phyloP scores from a whole-genome alignment of 2,329 filamentous ascomycete species.

The Sordariomycetes sp. region DNA sequence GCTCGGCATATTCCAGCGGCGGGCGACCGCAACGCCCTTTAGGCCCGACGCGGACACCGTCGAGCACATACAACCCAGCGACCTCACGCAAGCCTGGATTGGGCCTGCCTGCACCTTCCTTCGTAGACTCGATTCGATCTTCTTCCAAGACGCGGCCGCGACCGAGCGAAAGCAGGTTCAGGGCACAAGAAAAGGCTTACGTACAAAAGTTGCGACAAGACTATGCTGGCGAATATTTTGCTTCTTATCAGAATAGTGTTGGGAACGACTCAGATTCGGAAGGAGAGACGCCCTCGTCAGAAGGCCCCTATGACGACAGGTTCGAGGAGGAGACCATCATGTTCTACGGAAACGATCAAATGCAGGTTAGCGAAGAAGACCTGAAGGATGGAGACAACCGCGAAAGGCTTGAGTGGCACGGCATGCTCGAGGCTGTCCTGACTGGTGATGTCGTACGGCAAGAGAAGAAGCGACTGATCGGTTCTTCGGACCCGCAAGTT shows the following conservation, averaged over 20 bases:
- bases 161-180: constrained; percentile 33
- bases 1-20: constrained; percentile 17
- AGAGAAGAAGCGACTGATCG: constrained; percentile 92
- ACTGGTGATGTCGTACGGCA: constrained; percentile 96
- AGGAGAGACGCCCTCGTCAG: constrained; percentile 81
- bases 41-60: constrained; percentile 63
- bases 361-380: constrained; percentile 83
- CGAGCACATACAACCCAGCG: constrained; percentile 70
- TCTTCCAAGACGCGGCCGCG: constrained; percentile 41
- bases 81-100: constrained; percentile 38
- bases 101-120: constrained; percentile 31
- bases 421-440: constrained; percentile 90
- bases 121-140: constrained; percentile 36
- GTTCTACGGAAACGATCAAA: constrained; percentile 84
- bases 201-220: constrained; percentile 85
- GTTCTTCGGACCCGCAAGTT: constrained; percentile 52
- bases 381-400: constrained; percentile 79
- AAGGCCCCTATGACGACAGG: constrained; percentile 73
- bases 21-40: constrained; percentile 55
- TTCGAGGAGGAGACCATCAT: constrained; percentile 84
- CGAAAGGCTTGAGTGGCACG: constrained; percentile 93
- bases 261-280: constrained; percentile 78
- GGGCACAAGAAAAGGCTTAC: constrained; percentile 83
- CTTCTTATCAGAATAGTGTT: constrained; percentile 51
- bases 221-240: constrained; percentile 54